These are phyloP conservation scores for Helianthus annuus DNA, from an alignment of 129 eudicot species.

Conservation along the genomic window DNA sequence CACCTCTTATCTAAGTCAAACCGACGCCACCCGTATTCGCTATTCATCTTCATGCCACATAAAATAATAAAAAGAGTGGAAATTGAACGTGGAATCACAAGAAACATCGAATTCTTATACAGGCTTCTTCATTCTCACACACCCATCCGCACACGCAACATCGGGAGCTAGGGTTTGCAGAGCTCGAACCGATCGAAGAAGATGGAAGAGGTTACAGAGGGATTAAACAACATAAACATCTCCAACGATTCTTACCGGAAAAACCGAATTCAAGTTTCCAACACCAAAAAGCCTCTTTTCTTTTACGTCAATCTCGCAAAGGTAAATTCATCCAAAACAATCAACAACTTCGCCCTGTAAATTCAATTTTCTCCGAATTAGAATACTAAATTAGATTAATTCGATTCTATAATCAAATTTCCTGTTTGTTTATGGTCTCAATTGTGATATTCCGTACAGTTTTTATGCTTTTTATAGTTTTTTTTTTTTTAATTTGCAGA, in stretches of 20 bases:
- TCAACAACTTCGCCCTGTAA: neutral
- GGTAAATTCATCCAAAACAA: constrained; percentile 19
- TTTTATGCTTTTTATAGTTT: neutral
- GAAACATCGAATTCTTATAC: no score
- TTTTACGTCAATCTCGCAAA: constrained; percentile 80
- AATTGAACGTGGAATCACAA: no score
- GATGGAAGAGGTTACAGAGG: constrained; percentile 48
- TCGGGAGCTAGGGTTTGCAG: constrained; percentile 21
- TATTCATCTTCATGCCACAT: no score
- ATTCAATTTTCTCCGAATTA: neutral
- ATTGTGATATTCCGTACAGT: neutral
- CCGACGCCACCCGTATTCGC: no score
- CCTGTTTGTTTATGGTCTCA: neutral
- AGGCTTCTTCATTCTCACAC: neutral
- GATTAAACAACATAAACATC: constrained; percentile 38
- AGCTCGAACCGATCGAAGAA: neutral
- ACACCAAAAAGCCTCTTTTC: constrained; percentile 68
- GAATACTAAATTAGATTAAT: neutral
- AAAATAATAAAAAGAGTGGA: no score
- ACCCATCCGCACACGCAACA: neutral
- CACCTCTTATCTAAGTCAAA: no score
- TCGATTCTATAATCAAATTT: neutral
- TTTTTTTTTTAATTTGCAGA: constrained; percentile 34
- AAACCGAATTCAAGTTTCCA: constrained; percentile 73
- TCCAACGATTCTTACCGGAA: constrained; percentile 43